These are phyloP conservation scores for Boletus tylopilopsis DNA, from an alignment of 768 basidiomycete species.

Conservation along the genomic window DNA sequence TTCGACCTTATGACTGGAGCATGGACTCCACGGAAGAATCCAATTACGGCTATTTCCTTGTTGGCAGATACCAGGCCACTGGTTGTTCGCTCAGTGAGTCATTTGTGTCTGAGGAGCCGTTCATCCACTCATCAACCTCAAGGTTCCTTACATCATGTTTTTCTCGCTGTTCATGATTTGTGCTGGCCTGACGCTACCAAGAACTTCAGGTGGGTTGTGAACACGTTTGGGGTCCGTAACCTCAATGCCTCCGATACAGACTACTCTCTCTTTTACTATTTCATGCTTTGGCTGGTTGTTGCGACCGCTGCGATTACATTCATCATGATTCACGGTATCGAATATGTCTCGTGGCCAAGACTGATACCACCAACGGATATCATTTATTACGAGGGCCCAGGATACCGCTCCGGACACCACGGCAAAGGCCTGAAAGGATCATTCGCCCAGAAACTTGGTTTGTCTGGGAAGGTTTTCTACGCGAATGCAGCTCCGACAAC, in stretches of 20 bases:
- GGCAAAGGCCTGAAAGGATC: constrained; percentile 66
- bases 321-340: constrained; percentile 83
- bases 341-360: constrained; percentile 94
- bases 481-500: constrained; percentile 35
- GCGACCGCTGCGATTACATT: constrained; percentile 60
- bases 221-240: neutral
- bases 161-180: constrained; percentile 88
- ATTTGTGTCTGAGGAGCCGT: neutral
- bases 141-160: constrained; percentile 82
- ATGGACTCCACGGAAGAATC: constrained; percentile 82
- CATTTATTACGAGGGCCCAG: constrained; percentile 87
- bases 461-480: constrained; percentile 36
- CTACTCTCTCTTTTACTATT: constrained; percentile 82
- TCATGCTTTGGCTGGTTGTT: constrained; percentile 73
- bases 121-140: constrained; percentile 5
- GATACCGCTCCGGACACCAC: constrained; percentile 70
- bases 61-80: constrained; percentile 80
- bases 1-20: constrained; percentile 91
- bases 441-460: constrained; percentile 30
- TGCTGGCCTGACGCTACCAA: constrained; percentile 81
- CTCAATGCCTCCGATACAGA: constrained; percentile 41
- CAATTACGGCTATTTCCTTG: constrained; percentile 64
- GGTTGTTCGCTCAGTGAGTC: constrained; percentile 73
- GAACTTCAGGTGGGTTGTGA: constrained; percentile 69
- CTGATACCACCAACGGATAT: constrained; percentile 74